A percentile compares a stretch with the other conserved stretches of the same genome.
Evolutionary conservation across 2,329 filamentous ascomycete genomes (phyloP).

Genomic region (Raffaelea deltoideospora): DNA sequence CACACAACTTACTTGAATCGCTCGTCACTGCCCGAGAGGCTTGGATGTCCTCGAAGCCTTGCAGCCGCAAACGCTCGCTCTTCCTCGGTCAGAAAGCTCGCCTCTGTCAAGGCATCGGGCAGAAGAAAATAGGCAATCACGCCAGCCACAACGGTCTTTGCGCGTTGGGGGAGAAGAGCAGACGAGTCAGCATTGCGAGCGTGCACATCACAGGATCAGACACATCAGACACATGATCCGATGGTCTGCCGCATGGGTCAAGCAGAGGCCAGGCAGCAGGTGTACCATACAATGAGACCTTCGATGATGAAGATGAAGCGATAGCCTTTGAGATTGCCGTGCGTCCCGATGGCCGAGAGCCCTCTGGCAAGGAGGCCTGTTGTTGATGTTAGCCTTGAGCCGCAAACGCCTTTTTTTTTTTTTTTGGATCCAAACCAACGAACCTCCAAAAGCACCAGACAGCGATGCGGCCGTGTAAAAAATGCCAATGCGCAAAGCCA

Average conservation of each 20-base stretch:
- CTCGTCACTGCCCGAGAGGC: not conserved
- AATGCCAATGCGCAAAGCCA: conserved; percentile 48
- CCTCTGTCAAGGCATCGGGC: conserved; percentile 38
- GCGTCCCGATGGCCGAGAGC: conserved; percentile 40
- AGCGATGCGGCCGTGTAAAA: conserved; percentile 55
- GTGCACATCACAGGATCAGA: not conserved
- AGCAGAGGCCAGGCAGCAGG: not conserved
- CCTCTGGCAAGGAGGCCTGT: conserved; percentile 42
- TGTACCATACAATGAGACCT: conserved; percentile 28
- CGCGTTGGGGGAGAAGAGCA: not conserved
- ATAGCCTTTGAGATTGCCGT: conserved; percentile 39
- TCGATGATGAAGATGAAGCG: conserved; percentile 50
- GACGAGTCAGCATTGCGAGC: not conserved
- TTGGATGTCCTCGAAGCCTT: conserved; percentile 17
- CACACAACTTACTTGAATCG: not conserved
- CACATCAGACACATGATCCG: not conserved
- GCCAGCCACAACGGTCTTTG: conserved; percentile 37
- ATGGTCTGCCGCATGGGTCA: not conserved
- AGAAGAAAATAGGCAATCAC: conserved; percentile 35
- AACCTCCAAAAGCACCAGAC: conserved; percentile 47
- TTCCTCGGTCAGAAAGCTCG: conserved; percentile 34
- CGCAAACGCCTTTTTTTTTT: too few species aligned
- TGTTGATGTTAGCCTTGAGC: too few species aligned
- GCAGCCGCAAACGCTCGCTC: conserved; percentile 34
- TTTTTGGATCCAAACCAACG: not conserved